A percentile compares a stretch with the other conserved stretches of the same genome.
These are phyloP conservation scores for Trametes sp. DNA, from an alignment of 1,284 basidiomycete genomes.

Conservation along the genomic window DNA sequence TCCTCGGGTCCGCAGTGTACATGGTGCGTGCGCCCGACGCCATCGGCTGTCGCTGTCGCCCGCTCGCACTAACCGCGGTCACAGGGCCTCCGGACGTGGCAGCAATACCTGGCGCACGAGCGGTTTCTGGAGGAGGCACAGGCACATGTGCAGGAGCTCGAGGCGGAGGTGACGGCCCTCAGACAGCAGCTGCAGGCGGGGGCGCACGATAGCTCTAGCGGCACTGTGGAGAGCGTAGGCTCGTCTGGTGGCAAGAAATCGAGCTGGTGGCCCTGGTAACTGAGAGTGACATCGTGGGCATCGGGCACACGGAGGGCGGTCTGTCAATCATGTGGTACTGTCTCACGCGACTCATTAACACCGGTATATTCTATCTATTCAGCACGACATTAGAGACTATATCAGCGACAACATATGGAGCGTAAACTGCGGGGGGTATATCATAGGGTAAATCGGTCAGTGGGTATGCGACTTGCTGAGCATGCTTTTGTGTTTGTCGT, in stretches of 20 bases:
- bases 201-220: background rate
- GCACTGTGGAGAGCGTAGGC: background rate
- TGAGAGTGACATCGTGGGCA: background rate
- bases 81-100: slow-evolving; percentile 70
- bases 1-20: slow-evolving; percentile 80
- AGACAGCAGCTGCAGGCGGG: slow-evolving; percentile 21
- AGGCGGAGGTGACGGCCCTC: slow-evolving; percentile 62
- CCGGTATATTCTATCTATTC: slow-evolving; percentile 21
- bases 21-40: slow-evolving; percentile 60
- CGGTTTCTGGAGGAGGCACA: slow-evolving; percentile 69
- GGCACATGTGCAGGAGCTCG: slow-evolving; percentile 58
- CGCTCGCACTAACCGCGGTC: slow-evolving; percentile 1
- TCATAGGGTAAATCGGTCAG: slow-evolving; percentile 17
- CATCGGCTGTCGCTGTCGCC: slow-evolving; percentile 5
- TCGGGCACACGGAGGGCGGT: background rate
- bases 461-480: slow-evolving; percentile 58
- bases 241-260: slow-evolving; percentile 14
- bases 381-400: slow-evolving; percentile 21
- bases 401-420: slow-evolving; percentile 22
- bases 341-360: slow-evolving; percentile 17
- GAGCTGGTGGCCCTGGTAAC: slow-evolving; percentile 28
- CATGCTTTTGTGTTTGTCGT: slow-evolving; percentile 67
- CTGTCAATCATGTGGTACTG: slow-evolving; percentile 8
- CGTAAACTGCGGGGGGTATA: slow-evolving; percentile 26
- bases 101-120: slow-evolving; percentile 70